phyloP scores from a whole-genome alignment of 257 asterid species.

The Datura wrightii region DNA sequence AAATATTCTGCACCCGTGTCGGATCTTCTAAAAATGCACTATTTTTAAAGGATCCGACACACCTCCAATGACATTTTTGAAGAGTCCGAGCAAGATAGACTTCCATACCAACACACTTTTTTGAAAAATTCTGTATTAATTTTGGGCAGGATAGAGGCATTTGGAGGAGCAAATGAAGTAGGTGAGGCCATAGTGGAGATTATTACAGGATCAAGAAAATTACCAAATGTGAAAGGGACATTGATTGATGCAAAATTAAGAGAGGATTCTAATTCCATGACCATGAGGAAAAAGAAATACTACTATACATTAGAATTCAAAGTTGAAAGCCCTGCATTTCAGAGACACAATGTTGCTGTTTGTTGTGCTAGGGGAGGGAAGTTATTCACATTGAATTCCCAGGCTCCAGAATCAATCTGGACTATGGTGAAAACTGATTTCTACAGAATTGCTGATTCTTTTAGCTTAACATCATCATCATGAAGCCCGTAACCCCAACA shows the following conservation, averaged over 20 bases:
- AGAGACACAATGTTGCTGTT: constrained; percentile 75
- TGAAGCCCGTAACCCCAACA: neutral
- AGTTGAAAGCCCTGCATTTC: constrained; percentile 65
- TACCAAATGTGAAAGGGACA: constrained; percentile 56
- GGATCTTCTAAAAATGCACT: too few relatives aligned
- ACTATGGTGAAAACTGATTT: constrained; percentile 59
- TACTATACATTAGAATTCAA: constrained; percentile 66
- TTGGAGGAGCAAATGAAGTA: constrained; percentile 85
- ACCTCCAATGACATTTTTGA: too few relatives aligned
- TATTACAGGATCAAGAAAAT: constrained; percentile 55
- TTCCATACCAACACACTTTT: too few relatives aligned
- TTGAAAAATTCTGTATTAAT: neutral
- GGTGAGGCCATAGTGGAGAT: constrained; percentile 67
- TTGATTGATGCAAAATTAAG: constrained; percentile 56
- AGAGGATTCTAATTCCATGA: constrained; percentile 46
- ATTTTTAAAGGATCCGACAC: too few relatives aligned
- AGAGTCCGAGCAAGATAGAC: too few relatives aligned
- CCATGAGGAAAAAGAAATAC: constrained; percentile 48
- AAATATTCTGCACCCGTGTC: too few relatives aligned
- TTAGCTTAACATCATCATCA: constrained; percentile 37
- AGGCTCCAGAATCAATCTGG: constrained; percentile 83
- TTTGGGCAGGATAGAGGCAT: constrained; percentile 69
- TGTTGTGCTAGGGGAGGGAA: constrained; percentile 73
- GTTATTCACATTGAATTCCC: constrained; percentile 74
- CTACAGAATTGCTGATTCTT: constrained; percentile 67